These are phyloP conservation scores for Lepidium aucheri DNA, from an alignment of 345 rosid species.

Conservation along the genomic window DNA sequence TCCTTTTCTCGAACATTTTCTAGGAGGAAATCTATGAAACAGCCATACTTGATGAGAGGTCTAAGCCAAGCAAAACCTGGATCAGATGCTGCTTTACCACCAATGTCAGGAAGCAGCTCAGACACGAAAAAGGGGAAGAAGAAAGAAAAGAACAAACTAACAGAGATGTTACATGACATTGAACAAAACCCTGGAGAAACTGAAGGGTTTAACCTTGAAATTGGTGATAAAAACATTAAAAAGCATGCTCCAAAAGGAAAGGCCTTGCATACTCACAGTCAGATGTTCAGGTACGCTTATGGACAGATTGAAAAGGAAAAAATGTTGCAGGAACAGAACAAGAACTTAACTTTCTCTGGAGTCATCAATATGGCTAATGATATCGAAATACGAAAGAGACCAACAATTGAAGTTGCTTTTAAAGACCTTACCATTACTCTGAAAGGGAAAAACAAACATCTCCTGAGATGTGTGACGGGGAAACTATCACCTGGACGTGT, in stretches of 20 bases:
- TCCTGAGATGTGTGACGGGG: slow-evolving; percentile 83
- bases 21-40: slow-evolving; percentile 48
- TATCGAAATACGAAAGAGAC: slow-evolving; percentile 60
- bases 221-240: slow-evolving; percentile 65
- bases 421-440: slow-evolving; percentile 77
- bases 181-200: slow-evolving; percentile 63
- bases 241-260: slow-evolving; percentile 75
- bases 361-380: slow-evolving; percentile 79
- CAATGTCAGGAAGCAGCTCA: slow-evolving; percentile 27
- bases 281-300: slow-evolving; percentile 92
- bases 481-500: slow-evolving; percentile 84
- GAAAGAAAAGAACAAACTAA: slow-evolving; percentile 58
- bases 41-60: slow-evolving; percentile 40
- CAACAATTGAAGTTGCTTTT: slow-evolving; percentile 69
- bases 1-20: slow-evolving; percentile 85
- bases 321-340: slow-evolving; percentile 76
- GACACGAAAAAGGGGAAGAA: slow-evolving; percentile 51
- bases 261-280: slow-evolving; percentile 82
- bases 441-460: slow-evolving; percentile 73
- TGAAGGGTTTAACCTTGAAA: slow-evolving; percentile 69
- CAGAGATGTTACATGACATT: slow-evolving; percentile 71
- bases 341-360: slow-evolving; percentile 86
- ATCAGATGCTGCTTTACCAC: slow-evolving; percentile 50
- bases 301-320: slow-evolving; percentile 92
- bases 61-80: slow-evolving; percentile 54